Evolutionary conservation across 148 eudicot species (phyloP), one percentile per base, ranked within the genome.

Genomic region (Amaranthus palmeri): DNA sequence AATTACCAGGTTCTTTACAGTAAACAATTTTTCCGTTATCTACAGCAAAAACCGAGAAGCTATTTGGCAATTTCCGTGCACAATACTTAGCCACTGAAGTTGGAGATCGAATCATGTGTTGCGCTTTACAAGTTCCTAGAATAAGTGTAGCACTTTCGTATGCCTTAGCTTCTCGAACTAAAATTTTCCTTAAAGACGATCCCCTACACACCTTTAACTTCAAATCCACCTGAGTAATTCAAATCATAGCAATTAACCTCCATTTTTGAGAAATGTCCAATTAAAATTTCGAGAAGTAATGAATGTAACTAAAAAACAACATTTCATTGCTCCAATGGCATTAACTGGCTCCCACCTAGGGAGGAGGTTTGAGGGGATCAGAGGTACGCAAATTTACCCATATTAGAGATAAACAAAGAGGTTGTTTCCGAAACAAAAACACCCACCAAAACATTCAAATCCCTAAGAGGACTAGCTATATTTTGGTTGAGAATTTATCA

Each of bases 171-270:
- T 90, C 96, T 6, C 81, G 80, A 14, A 82, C 82, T 67, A 90
- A 74, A 73, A 86, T 72, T 74, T 81, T 87, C 63, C 87, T 81
- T 74, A 83, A 84, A 60, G 92, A 82, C 14, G 86, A 76, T 7
- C 96, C 96, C 76, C 86, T 83, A 69, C 86, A 82, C 59, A 87
- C 85, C 84, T 90, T 87, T 47, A 90, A 81, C 86, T 86, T 90
- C 59, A 90, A 58, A 84, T 90, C 90, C 61, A 90, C 88, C 96
- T 90, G 72, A 60, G n/a, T 54, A 59, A 65, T 60, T 61, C 54
- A 56, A 18, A 6, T 36, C 40, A 52, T 44, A 12, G 49, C 68
- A 63, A 49, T 40, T 11, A 67, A 50, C 12, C 55, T 58, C 44
- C 4, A 58, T 7, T 50, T 59, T 48, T 9, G 6, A 14, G 52